phyloP scores from a whole-genome alignment of 208 protist species.

The Crithidia mellificae region DNA sequence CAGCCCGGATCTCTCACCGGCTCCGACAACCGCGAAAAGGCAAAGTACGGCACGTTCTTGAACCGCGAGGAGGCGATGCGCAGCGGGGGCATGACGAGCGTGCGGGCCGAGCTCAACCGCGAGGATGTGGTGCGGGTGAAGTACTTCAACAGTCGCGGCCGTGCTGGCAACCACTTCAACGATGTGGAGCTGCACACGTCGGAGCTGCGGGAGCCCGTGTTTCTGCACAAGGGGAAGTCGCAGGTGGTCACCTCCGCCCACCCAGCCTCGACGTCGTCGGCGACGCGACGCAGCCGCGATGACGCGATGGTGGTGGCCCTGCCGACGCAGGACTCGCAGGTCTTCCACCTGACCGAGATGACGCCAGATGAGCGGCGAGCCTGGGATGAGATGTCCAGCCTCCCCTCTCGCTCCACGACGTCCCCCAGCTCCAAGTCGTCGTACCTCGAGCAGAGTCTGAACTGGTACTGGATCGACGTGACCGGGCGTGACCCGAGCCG shows the following conservation, averaged over 20 bases:
- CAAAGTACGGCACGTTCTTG: slow-evolving; percentile 58
- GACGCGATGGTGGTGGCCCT: slow-evolving; percentile 3
- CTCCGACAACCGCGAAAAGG: slow-evolving; percentile 20
- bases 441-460: slow-evolving; percentile 79
- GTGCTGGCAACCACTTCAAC: slow-evolving; percentile 45
- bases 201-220: slow-evolving; percentile 60
- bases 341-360: slow-evolving; percentile 25
- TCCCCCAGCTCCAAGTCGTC: slow-evolving; percentile 42
- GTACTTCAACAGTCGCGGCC: slow-evolving; percentile 87
- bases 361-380: slow-evolving; percentile 30
- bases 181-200: slow-evolving; percentile 65
- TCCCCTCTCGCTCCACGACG: slow-evolving; percentile 1
- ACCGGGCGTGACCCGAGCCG: slow-evolving; percentile 62
- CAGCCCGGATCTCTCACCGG: slow-evolving; percentile 2
- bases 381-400: slow-evolving; percentile 39
- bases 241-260: slow-evolving; percentile 7
- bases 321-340: slow-evolving; percentile 17
- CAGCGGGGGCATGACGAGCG: slow-evolving; percentile 4
- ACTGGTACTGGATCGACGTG: slow-evolving; percentile 91
- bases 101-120: slow-evolving; percentile 35
- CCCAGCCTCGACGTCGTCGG: background rate
- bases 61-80: slow-evolving; percentile 17
- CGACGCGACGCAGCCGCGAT: background rate
- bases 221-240: slow-evolving; percentile 54
- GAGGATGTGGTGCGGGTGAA: slow-evolving; percentile 58